These are phyloP conservation scores for Mycena olivaceomarginata DNA, from an alignment of 768 basidiomycete genomes.

Conservation along the genomic window DNA sequence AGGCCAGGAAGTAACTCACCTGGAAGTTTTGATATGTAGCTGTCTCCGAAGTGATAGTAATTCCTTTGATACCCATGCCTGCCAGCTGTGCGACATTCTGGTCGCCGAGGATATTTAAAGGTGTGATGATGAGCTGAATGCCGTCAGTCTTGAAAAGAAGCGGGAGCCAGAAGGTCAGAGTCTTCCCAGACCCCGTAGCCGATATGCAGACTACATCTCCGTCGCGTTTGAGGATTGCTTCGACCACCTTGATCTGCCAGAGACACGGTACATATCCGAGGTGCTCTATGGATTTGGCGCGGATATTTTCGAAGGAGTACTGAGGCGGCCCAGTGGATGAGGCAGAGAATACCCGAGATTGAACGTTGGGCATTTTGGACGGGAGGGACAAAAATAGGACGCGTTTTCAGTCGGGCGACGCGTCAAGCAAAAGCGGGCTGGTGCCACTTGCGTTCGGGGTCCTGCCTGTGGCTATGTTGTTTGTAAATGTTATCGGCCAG, in stretches of 20 bases:
- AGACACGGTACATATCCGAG: not conserved
- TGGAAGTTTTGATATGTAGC: conserved; percentile 38
- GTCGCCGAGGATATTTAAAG: conserved; percentile 47
- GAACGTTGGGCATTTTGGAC: no score
- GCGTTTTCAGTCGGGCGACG: no score
- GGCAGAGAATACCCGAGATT: no score
- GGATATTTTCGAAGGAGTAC: conserved; percentile 10
- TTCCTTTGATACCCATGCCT: conserved; percentile 42
- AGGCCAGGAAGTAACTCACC: conserved; percentile 28
- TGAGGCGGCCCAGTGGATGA: not conserved
- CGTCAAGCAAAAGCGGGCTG: no score
- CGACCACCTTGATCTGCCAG: no score
- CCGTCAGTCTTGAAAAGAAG: conserved; percentile 44
- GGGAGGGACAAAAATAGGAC: no score
- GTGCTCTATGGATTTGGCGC: conserved; percentile 6
- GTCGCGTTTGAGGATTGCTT: no score
- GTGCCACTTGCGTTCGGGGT: no score
- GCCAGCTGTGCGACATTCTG: conserved; percentile 49
- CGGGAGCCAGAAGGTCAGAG: not conserved
- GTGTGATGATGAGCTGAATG: conserved; percentile 31
- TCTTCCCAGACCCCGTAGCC: no score
- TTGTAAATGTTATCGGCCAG: no score
- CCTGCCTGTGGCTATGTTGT: no score
- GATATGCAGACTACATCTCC: no score
- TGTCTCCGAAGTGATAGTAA: conserved; percentile 44